phyloP scores from a whole-genome alignment of 208 protist species.

The Leishmania guyanensis region DNA sequence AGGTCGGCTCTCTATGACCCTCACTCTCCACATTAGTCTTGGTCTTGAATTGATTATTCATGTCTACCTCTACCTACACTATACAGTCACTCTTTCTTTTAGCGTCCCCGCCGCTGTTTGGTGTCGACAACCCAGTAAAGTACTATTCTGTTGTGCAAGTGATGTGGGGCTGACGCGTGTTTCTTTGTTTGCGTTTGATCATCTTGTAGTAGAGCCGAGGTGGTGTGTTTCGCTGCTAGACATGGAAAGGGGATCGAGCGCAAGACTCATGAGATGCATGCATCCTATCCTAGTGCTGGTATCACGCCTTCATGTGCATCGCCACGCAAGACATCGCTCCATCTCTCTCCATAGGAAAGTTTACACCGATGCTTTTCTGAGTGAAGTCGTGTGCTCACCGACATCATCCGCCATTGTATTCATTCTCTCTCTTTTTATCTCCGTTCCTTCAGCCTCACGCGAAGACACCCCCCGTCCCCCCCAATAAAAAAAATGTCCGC shows the following conservation, averaged over 20 bases:
- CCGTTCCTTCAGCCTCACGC: constrained; percentile 2
- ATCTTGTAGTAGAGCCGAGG: not conserved
- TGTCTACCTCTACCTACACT: not conserved
- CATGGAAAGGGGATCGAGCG: not conserved
- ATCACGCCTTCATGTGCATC: not conserved
- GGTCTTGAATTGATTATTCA: not conserved
- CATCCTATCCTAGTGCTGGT: not conserved
- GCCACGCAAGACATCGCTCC: not conserved
- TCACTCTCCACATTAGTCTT: not conserved
- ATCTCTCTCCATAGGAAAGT: not conserved
- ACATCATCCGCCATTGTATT: not conserved
- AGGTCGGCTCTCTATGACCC: not conserved
- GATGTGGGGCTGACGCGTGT: not conserved
- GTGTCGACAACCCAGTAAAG: not conserved
- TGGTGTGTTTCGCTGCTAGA: not conserved
- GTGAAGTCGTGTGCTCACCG: not conserved
- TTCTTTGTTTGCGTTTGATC: not conserved
- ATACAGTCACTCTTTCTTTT: not conserved
- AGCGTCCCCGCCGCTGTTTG: too few species aligned
- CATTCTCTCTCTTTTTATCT: not conserved
- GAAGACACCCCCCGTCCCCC: not conserved
- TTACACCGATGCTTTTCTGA: not conserved
- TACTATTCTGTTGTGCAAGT: not conserved
- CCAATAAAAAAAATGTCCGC: not conserved
- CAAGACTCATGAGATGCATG: not conserved